Conservation (phyloP, 2,329 filamentous ascomycete genomes). For the Penicillium hordei region DNA sequence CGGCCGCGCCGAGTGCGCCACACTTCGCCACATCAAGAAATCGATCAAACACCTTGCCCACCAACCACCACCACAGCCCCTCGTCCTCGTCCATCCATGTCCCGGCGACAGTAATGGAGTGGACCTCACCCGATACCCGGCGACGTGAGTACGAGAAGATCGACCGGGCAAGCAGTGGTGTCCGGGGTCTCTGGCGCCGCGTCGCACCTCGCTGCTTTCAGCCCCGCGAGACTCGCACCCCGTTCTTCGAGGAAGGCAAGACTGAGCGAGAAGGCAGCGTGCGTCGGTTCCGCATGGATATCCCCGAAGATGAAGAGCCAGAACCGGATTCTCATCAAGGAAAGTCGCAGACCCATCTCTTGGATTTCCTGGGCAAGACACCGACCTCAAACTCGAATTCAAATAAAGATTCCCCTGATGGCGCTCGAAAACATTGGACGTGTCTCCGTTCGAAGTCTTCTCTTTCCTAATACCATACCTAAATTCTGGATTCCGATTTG, state of each 20-base stretch:
- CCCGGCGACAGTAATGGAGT: slow-evolving; percentile 47
- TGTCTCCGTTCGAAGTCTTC: slow-evolving; percentile 18
- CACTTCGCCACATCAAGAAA: slow-evolving; percentile 9
- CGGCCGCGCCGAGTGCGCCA: neutral
- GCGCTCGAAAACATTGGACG: slow-evolving; percentile 16
- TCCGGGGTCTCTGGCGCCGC: slow-evolving; percentile 45
- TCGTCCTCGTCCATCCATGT: slow-evolving; percentile 25
- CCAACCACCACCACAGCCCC: slow-evolving; percentile 22
- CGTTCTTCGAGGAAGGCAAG: slow-evolving; percentile 46
- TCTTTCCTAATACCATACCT: slow-evolving; percentile 1
- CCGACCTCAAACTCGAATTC: neutral
- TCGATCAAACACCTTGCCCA: slow-evolving; percentile 21
- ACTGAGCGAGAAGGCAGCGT: slow-evolving; percentile 46
- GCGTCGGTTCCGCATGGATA: slow-evolving; percentile 47
- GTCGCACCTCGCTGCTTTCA: slow-evolving; percentile 45
- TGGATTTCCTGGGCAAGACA: slow-evolving; percentile 5
- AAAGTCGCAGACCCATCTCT: slow-evolving; percentile 10
- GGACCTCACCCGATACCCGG: slow-evolving; percentile 48
- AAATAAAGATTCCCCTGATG: neutral
- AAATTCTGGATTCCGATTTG: neutral
- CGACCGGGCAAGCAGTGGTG: slow-evolving; percentile 44
- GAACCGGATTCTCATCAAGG: neutral
- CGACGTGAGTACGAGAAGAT: slow-evolving; percentile 55
- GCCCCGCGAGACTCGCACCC: slow-evolving; percentile 32
- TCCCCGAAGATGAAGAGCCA: slow-evolving; percentile 36